Conservation (phyloP, 192 early-diverging fungal genomes). For the Coemansia sp. region DNA sequence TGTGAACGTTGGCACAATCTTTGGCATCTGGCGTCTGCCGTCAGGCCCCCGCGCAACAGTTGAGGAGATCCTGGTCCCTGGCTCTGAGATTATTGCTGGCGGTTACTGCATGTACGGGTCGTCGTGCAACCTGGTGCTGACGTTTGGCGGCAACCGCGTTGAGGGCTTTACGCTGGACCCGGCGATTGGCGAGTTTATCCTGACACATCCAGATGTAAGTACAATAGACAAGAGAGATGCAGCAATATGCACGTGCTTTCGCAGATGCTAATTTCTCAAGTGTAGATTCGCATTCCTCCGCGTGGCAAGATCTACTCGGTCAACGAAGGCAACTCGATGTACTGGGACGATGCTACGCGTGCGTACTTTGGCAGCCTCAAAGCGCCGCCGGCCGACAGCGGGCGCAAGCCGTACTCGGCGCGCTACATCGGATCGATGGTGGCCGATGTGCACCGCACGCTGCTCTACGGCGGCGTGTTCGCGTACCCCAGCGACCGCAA, state of each 20-base stretch:
- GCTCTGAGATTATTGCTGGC: slow-evolving; percentile 87
- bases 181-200: slow-evolving; percentile 94
- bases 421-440: slow-evolving; percentile 99
- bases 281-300: slow-evolving; percentile 62
- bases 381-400: slow-evolving; percentile 67
- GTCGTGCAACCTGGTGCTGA: slow-evolving; percentile 75
- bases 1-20: slow-evolving; percentile 98
- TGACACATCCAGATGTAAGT: slow-evolving; percentile 82
- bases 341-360: slow-evolving; percentile 83
- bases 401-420: slow-evolving; percentile 83
- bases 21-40: slow-evolving; percentile 90
- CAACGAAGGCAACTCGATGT: slow-evolving; percentile 94
- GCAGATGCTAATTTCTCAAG: slow-evolving; percentile 12
- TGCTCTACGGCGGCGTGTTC: slow-evolving; percentile 90
- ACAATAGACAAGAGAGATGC: background rate
- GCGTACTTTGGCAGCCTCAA: slow-evolving; percentile 91
- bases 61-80: slow-evolving; percentile 84
- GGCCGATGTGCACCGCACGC: slow-evolving; percentile 94
- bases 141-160: slow-evolving; percentile 75
- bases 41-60: slow-evolving; percentile 54
- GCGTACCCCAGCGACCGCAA: slow-evolving; percentile 79
- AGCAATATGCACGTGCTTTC: background rate
- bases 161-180: slow-evolving; percentile 98
- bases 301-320: slow-evolving; percentile 97
- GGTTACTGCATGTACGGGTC: slow-evolving; percentile 99